These are phyloP conservation scores for Trapa incisa DNA, from an alignment of 345 rosid species.

Conservation along the genomic window DNA sequence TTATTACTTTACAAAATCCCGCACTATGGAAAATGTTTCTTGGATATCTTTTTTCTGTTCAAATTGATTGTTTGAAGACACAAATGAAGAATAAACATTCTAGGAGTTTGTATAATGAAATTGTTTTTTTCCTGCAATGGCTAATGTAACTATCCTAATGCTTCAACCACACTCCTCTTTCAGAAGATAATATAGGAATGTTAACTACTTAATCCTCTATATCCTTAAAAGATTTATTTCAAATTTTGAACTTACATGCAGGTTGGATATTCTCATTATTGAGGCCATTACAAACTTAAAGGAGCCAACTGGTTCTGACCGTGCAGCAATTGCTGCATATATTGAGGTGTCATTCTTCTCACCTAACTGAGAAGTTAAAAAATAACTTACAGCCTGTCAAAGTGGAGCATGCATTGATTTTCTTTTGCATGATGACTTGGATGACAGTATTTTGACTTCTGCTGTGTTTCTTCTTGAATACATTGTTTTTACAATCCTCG, in stretches of 20 bases:
- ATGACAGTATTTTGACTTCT: background rate
- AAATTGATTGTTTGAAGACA: background rate
- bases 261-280: slow-evolving; percentile 63
- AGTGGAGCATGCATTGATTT: background rate
- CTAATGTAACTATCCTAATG: background rate
- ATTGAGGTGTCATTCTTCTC: slow-evolving; percentile 46
- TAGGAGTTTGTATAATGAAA: background rate
- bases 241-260: slow-evolving; percentile 13
- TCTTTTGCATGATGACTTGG: background rate
- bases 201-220: background rate
- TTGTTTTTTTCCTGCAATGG: background rate
- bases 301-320: slow-evolving; percentile 68
- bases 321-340: slow-evolving; percentile 53
- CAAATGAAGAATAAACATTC: background rate
- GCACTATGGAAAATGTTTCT: background rate
- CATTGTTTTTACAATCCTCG: background rate
- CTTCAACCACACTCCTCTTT: background rate
- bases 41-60: background rate
- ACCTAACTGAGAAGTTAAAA: background rate
- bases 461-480: background rate
- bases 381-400: no score
- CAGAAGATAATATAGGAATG: background rate
- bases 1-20: background rate
- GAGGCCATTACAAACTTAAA: slow-evolving; percentile 71
- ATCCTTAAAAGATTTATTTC: background rate